phyloP scores from a whole-genome alignment of 202 grass and related monocot genomes.

The Digitaria exilis region DNA sequence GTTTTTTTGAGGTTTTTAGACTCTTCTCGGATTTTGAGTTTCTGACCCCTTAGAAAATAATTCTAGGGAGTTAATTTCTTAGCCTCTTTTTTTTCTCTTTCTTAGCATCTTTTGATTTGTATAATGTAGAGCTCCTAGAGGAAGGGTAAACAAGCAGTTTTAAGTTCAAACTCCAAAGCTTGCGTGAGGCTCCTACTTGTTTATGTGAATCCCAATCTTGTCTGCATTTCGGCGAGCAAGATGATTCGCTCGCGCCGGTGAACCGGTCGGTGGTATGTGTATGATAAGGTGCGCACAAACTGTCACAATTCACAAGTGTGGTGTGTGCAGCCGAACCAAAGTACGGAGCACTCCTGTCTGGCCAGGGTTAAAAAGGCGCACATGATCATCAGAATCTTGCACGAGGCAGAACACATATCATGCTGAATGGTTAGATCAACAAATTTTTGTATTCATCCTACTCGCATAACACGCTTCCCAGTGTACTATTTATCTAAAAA shows the following conservation, averaged over 20 bases:
- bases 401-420: background rate
- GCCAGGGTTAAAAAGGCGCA: background rate
- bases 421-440: conserved; percentile 1
- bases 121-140: conserved; percentile 50
- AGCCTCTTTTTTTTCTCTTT: background rate
- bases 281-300: conserved; percentile 45
- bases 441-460: no score
- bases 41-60: conserved; percentile 64
- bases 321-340: conserved; percentile 34
- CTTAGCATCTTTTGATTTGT: conserved; percentile 18
- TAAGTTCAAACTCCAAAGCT: conserved; percentile 27
- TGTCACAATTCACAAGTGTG: conserved; percentile 24
- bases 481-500: no score
- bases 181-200: background rate
- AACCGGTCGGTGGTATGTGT: background rate
- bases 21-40: conserved; percentile 25
- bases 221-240: conserved; percentile 48
- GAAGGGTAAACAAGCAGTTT: conserved; percentile 36
- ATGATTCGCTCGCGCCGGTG: conserved; percentile 36
- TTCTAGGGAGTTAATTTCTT: conserved; percentile 58
- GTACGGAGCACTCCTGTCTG: background rate
- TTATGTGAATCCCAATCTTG: conserved; percentile 53
- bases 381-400: conserved; percentile 45
- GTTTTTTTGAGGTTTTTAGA: conserved; percentile 7
- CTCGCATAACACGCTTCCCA: no score